Base-by-base conservation (phyloP, 2,329 filamentous ascomycete genomes). In the Lachnellula occidentalis region DNA sequence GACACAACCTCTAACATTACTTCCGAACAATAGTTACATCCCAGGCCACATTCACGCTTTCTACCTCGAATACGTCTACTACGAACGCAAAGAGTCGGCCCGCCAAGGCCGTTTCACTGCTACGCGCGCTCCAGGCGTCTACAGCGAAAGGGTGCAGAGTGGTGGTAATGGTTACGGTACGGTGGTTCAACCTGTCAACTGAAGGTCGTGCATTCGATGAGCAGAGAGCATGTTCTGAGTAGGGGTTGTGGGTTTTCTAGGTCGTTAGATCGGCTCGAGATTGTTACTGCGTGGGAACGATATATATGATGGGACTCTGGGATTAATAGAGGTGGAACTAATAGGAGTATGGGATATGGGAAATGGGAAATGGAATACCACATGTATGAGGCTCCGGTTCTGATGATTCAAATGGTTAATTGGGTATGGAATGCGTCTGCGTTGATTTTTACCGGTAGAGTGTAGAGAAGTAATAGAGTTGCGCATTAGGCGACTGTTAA, bases 31-130 rank as follows among this genome's bases (percentile, higher is more conserved):
- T 39, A 69, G 67, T 15, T 69, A 67, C 46, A 56, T 70, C 22
- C 68, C 68, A 3, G 68, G 68, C 34, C 66, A 68, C 41, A 65
- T 70, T 48, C 68, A 70, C 54, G 68, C 68, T 36, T 68, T 70
- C 61, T 70, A 69, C 51, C 54, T 70, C 54, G 83, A 91, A 71
- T 95, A 91, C 69, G 77, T 95, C 58, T 95, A 92, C 74, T 92
- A 86, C 70, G 82, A 89, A 65, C 86, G 86, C 39, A 79, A 78
- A 51, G 84, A 89, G 62, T 80, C 85, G 67, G 77, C 78, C 2
- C 72, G 76, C 45, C 74, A 79, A 34, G 87, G 87, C 5, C 74
- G 76, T 11, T 76, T 77, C 56, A 73, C 78, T 19, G 73, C 76
- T 4, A 66, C 72, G 8, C 78, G 76, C 2, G 86, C 86, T 1